phyloP scores from a whole-genome alignment of 108 stramenopile species.

The Fragilariopsis cylindrus region DNA sequence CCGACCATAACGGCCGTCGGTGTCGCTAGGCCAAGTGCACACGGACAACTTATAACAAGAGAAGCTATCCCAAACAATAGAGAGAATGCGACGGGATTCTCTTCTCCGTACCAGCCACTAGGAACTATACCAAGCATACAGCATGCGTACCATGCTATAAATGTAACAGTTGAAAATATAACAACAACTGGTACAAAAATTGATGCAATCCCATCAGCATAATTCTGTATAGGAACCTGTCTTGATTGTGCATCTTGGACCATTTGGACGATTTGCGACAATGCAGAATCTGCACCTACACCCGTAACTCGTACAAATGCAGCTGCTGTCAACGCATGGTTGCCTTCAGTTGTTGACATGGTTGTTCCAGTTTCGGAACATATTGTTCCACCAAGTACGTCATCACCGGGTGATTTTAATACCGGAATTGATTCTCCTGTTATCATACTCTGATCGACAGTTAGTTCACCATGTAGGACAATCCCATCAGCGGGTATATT shows the following conservation, averaged over 20 bases:
- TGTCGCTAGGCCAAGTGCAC: constrained; percentile 96
- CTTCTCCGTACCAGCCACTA: constrained; percentile 37
- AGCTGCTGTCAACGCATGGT: constrained; percentile 16
- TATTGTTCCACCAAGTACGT: constrained; percentile 72
- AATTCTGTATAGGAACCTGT: constrained; percentile 92
- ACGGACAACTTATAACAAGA: constrained; percentile 96
- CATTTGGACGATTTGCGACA: constrained; percentile 83
- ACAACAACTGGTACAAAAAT: constrained; percentile 90
- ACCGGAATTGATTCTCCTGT: constrained; percentile 93
- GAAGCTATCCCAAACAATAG: constrained; percentile 78
- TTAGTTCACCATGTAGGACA: constrained; percentile 69
- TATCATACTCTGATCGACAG: constrained; percentile 90
- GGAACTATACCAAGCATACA: constrained; percentile 38
- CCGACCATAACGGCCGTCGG: constrained; percentile 95
- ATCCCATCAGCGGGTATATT: constrained; percentile 82
- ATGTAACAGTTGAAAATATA: constrained; percentile 66
- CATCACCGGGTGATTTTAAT: constrained; percentile 61
- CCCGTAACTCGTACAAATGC: constrained; percentile 80
- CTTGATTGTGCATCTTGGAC: constrained; percentile 94
- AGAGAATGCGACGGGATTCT: constrained; percentile 43
- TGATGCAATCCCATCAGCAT: constrained; percentile 89
- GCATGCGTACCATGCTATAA: constrained; percentile 66
- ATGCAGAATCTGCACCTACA: constrained; percentile 64
- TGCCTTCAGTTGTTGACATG: constrained; percentile 22
- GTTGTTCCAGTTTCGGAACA: constrained; percentile 41